Evolutionary conservation across 768 basidiomycete species (phyloP), one percentile per base, ranked within the genome.

Genomic region (Holtermannia corniformis): DNA sequence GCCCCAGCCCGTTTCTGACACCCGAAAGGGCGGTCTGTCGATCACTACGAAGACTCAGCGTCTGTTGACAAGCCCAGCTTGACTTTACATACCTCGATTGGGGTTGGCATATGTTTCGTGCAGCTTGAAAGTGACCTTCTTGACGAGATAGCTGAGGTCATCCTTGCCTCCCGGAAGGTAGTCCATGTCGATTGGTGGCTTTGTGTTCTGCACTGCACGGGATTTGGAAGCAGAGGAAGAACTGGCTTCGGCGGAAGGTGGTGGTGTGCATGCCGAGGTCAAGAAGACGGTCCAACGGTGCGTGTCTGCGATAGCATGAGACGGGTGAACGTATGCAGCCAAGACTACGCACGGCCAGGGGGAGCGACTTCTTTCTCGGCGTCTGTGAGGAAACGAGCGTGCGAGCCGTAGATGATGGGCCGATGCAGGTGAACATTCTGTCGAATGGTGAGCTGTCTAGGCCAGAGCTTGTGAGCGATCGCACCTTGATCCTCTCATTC

Each of bases 1-100:
- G 60, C 95, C 95, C 95, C 95, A 99, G 45, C 95, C 95, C 14
- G 95, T 97, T 73, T 97, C 95, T 10, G 91, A 84, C 14, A 97
- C 83, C 61, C 90, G 87, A 65, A 91, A 99, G 0, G 95, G 95
- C 3, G 89, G 81, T 67, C 86, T 89, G 66, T 99, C 95, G 24
- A 95, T 70, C 61, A 84, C 93, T 96, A 59, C 12, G 23, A 46
- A 54, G 14, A 27, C 44, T 7, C 22, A 19, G n/a, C 19, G 16
- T 44, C 54, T 37, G 44, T 60, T 58, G 37, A 28, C 41, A 19
- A 47, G 23, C 28, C 40, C 12, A 1, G 41, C n/a, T 16, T 19
- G 45, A 14, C 44, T 26, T 41, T 19, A 77, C 84, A 68, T 64
- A 95, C 93, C 86, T 76, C 95, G 77, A 32, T 82, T 83, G 2